Percentiles rank a stretch among this genome's conserved stretches.
Evolutionary conservation across 257 asterid genomes (phyloP).

Genomic region (Coffea eugenioides): DNA sequence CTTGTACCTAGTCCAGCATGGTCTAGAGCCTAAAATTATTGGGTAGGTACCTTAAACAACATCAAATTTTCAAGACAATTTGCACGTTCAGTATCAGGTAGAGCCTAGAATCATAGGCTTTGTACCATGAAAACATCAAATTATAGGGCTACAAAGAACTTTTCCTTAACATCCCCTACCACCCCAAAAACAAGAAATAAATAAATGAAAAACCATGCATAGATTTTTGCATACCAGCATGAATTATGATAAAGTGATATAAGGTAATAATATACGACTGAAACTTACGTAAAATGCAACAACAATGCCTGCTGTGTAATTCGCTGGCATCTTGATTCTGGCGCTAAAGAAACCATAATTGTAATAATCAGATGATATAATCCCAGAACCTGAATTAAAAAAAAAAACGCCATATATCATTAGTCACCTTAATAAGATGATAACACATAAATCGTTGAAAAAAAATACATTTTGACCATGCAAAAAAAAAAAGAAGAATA

Average conservation of each 20-base stretch:
- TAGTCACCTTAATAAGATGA: background rate
- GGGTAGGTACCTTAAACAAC: background rate
- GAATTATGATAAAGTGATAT: background rate
- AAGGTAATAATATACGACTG: background rate
- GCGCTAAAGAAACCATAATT: slow-evolving; percentile 92
- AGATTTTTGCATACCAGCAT: background rate
- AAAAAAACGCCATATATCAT: background rate
- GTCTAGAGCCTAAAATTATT: background rate
- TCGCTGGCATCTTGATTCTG: slow-evolving; percentile 75
- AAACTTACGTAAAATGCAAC: slow-evolving; percentile 84
- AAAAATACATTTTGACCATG: background rate
- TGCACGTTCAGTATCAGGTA: background rate
- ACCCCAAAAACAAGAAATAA: background rate
- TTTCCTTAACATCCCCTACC: background rate
- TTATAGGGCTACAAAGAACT: background rate
- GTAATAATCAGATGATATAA: slow-evolving; percentile 80
- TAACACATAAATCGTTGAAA: background rate
- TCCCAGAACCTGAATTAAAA: slow-evolving; percentile 67
- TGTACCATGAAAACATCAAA: background rate
- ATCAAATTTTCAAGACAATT: background rate
- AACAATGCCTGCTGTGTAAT: slow-evolving; percentile 75
- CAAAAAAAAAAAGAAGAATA: background rate
- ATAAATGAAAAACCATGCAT: background rate
- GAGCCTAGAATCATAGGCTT: background rate
- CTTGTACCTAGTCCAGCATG: too few relatives aligned